Base-by-base conservation (phyloP, 345 rosid genomes). In the Gossypium herbaceum region DNA sequence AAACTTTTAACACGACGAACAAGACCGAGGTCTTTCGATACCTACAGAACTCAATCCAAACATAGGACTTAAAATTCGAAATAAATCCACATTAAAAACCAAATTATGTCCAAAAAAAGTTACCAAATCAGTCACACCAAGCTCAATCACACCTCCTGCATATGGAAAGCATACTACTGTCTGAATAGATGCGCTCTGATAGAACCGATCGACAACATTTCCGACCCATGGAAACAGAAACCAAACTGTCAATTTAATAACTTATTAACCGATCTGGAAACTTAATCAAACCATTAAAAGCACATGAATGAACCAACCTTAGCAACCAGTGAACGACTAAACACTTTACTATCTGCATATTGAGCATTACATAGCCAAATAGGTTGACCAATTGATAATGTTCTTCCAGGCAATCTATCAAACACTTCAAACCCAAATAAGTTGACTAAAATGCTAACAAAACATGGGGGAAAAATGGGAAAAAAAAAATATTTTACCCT, bases 291-390 rank as follows among this genome's bases (percentile, higher is more conserved):
- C 41, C 41, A 25, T 63, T 22, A 13, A 11, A 39, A 69, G 29
- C 69, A 64, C 47, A 56, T 20, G 60, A 20, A 48, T 50, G 16
- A 80, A 66, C 71, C 67, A 73, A 94, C 98, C 91, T 95, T 93
- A 45, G 99, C 98, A 29, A 95, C 90, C 71, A 95, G 91, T 39
- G 98, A 95, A 34, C 98, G 99, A 73, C 80, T 90, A 74, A 95
- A 95, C 61, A 88, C 83, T 81, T 92, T 93, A 79, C 91, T 89
- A 68, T 91, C 97, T 13, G 97, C 92, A 84, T 68, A 79, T 71
- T 85, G 89, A 78, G 98, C 98, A 80, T 93, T 87, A 87, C 88
- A 86, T 7, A 95, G 82, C 99, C 99, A 95, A 59, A 86, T 80
- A 11, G 89, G 88, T 68, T 82, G 79, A 54, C 86, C 89, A 59